Conservation (phyloP, 371 early-diverging fungal genomes). For the Catenaria anguillulae region DNA sequence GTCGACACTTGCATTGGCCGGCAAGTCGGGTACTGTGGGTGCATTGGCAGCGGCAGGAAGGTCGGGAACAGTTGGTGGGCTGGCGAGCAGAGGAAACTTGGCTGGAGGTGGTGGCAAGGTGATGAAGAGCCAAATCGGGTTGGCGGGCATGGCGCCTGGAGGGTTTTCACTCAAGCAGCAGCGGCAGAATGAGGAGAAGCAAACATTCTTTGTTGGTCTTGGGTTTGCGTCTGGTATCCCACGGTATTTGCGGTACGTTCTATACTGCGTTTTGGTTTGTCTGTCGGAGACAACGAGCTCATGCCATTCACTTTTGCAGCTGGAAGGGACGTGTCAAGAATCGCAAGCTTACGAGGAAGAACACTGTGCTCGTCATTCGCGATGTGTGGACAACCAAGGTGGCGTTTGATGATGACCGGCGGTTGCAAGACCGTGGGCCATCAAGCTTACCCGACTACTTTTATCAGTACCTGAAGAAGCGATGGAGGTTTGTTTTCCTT, state of each 20-base stretch:
- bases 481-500: no score
- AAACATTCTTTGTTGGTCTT: background rate
- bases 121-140: no score
- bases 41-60: no score
- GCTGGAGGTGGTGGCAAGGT: no score
- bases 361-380: background rate
- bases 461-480: slow-evolving; percentile 1
- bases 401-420: background rate
- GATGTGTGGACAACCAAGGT: slow-evolving; percentile 1
- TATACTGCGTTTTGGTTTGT: no score
- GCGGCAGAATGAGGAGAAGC: background rate
- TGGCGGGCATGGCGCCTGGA: background rate
- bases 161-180: background rate
- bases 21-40: no score
- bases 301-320: background rate
- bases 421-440: background rate
- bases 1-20: no score
- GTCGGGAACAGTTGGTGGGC: no score
- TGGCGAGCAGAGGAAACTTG: no score
- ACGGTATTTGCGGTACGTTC: background rate
- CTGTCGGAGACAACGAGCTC: no score
- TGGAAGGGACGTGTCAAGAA: background rate
- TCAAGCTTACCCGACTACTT: background rate
- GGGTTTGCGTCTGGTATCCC: background rate
- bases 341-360: background rate